Base-by-base conservation (phyloP, 768 basidiomycete genomes). In the Mycena capillaripes region DNA sequence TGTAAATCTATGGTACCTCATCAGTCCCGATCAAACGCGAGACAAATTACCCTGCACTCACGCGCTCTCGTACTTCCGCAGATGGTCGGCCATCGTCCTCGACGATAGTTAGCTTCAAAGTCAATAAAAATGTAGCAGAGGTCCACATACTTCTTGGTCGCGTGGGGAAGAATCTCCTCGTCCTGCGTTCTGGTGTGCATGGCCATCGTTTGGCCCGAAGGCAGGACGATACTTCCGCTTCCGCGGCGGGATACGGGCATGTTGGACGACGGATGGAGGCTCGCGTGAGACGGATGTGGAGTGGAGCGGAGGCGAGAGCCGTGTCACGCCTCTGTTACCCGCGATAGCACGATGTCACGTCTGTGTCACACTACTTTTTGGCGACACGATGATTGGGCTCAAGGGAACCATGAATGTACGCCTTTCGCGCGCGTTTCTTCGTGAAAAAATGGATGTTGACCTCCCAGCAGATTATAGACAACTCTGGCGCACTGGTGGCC, bases 71-170 rank as follows among this genome's bases (percentile, higher is more conserved):
- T 94, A 95, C 85, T 96, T 96, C 81, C 95, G 88, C 75, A 97
- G 88, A 77, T 97, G 95, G 84, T 97, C 97, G 29, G 94, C 92
- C 93, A 97, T 97, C 59, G 95, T 97, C 86, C 94, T 95, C 77
- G 12, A 58, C 19, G 66, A 61, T 44, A 71, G 55, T 42, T 57
- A 61, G 52, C 10, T 38, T n/a, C 38, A 29, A 17, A 57, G 60
- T 9, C 30, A 25, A 44, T 40, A 46, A 59, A 56, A 72, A 65
- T 38, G 52, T 44, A 55, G 68, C 3, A 4, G 14, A 2, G 19
- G 17, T 52, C 72, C 62, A 77, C 88, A 78, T 84, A 95, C 94
- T 91, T 96, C 87, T 97, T 97, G 81, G 95, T 97, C 70, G 96
- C 97, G 86, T 97, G 95, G 19, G 97, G 97, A 56, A 96, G 91